Percentiles rank a stretch among this genome's conserved stretches.
These are phyloP conservation scores for Phragmites australis DNA, from an alignment of 176 grass and related monocot genomes.

Conservation along the genomic window DNA sequence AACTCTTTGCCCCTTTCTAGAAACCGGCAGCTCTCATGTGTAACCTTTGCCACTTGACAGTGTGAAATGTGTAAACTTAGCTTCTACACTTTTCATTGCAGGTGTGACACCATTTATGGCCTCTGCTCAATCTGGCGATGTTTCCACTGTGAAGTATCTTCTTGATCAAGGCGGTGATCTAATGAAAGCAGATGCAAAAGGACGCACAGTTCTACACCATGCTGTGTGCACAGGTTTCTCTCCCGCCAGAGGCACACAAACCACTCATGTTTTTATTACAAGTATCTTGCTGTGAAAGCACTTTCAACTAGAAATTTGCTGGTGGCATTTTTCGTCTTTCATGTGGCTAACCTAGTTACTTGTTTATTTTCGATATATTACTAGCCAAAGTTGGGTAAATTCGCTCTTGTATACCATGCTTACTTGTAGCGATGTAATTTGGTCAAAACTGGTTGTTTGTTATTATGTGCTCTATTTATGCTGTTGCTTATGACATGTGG, in stretches of 20 bases:
- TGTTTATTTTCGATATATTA: not conserved
- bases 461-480: not conserved
- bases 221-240: not conserved
- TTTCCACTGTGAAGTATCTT: slow-evolving; percentile 24
- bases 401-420: not conserved
- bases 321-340: not conserved
- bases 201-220: slow-evolving; percentile 28
- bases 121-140: not conserved
- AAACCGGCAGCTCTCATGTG: not conserved
- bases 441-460: not conserved
- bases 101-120: slow-evolving; percentile 28
- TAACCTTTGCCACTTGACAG: not conserved
- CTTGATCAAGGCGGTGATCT: slow-evolving; percentile 31
- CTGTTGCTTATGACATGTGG: not conserved
- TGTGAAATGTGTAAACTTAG: not conserved
- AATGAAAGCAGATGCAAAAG: slow-evolving; percentile 20
- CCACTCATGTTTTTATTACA: not conserved
- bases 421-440: not conserved
- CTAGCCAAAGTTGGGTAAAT: not conserved
- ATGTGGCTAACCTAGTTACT: not conserved
- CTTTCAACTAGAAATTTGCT: not conserved
- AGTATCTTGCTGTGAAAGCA: not conserved
- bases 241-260: no score
- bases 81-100: not conserved
- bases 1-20: not conserved